Conservation (phyloP, 768 basidiomycete genomes). For the Rhodotorula babjevae region DNA sequence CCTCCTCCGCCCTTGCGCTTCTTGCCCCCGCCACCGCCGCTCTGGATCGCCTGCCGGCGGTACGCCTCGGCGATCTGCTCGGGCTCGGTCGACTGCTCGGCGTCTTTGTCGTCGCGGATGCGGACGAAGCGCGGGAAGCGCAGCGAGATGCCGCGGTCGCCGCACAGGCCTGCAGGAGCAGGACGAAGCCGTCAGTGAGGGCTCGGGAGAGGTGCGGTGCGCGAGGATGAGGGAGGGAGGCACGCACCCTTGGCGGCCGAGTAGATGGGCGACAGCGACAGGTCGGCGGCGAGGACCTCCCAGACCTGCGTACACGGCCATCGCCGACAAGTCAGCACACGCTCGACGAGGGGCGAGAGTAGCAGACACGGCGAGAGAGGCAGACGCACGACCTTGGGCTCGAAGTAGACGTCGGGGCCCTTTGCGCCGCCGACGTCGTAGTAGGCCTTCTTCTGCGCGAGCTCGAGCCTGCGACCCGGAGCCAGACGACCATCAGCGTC, state of each 20-base stretch:
- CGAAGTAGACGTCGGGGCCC: constrained; percentile 89
- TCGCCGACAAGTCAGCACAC: background rate
- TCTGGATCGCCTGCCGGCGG: constrained; percentile 33
- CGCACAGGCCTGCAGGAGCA: constrained; percentile 47
- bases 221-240: background rate
- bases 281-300: constrained; percentile 95
- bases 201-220: background rate
- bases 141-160: constrained; percentile 86
- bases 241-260: constrained; percentile 75
- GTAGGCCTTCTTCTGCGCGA: constrained; percentile 66
- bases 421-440: constrained; percentile 87
- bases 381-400: constrained; percentile 71
- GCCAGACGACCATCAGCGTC: background rate
- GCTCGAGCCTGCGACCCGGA: constrained; percentile 51
- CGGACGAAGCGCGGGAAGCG: constrained; percentile 94
- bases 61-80: constrained; percentile 52
- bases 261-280: constrained; percentile 93
- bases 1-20: constrained; percentile 26
- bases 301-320: constrained; percentile 50
- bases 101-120: constrained; percentile 84
- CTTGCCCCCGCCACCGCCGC: constrained; percentile 12
- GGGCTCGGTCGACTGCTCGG: constrained; percentile 85
- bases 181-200: background rate
- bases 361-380: background rate
- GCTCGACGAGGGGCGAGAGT: background rate